These are phyloP conservation scores for Aulographum hederae DNA, from an alignment of 2,329 filamentous ascomycete species.

Conservation along the genomic window DNA sequence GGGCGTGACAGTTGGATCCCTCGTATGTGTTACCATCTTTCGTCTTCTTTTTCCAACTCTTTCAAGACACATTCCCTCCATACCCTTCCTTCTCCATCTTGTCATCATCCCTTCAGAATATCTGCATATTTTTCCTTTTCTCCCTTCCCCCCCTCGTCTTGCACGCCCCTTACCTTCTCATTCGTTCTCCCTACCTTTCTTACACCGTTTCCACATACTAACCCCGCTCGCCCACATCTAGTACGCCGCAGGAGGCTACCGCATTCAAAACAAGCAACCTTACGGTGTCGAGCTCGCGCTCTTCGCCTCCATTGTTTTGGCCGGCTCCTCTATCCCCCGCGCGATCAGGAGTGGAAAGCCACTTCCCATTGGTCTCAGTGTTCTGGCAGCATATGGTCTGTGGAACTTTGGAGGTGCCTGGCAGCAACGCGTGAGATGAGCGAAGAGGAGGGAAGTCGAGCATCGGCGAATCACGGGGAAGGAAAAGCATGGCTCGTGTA, in stretches of 20 bases:
- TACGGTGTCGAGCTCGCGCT: conserved; percentile 85
- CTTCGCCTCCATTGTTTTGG: conserved; percentile 70
- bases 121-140: conserved; percentile 25
- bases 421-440: too few species aligned
- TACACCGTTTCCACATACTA: neutral
- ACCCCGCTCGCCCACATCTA: conserved; percentile 9
- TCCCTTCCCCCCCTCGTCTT: conserved; percentile 8
- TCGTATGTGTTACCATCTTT: conserved; percentile 24
- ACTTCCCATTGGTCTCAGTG: conserved; percentile 60
- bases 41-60: conserved; percentile 7
- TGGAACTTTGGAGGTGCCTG: conserved; percentile 74
- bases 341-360: conserved; percentile 73
- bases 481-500: too few species aligned
- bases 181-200: neutral
- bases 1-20: conserved; percentile 60
- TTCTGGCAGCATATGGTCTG: conserved; percentile 63
- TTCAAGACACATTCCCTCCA: neutral
- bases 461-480: too few species aligned
- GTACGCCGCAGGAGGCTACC: conserved; percentile 66
- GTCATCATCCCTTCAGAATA: too few species aligned
- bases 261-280: conserved; percentile 53
- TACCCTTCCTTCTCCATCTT: neutral
- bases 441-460: too few species aligned
- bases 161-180: neutral
- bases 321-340: conserved; percentile 66